A percentile compares a stretch with the other conserved stretches of the same genome.
phyloP scores from a whole-genome alignment of 768 basidiomycete genomes.

The Suillus fuscotomentosus region DNA sequence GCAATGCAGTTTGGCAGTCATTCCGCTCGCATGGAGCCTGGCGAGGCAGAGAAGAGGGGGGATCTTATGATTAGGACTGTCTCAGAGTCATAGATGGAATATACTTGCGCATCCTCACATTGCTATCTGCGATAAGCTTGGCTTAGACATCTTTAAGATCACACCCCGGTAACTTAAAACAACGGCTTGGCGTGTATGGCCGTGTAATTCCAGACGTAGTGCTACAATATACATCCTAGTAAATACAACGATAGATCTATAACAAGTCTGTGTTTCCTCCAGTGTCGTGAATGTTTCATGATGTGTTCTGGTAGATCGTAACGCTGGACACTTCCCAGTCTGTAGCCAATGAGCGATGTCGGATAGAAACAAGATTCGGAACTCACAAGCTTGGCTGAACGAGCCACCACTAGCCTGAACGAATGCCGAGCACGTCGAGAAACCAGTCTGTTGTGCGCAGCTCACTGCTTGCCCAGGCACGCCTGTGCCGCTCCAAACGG shows the following conservation, averaged over 20 bases:
- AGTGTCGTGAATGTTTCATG: slow-evolving; percentile 5
- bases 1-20: slow-evolving; percentile 98
- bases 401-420: slow-evolving; percentile 70
- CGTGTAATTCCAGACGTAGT: neutral
- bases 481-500: slow-evolving; percentile 70
- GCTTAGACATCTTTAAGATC: neutral
- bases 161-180: neutral
- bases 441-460: slow-evolving; percentile 82
- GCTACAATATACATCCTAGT: neutral
- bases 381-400: slow-evolving; percentile 78
- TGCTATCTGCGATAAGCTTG: neutral
- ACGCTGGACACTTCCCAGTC: slow-evolving; percentile 84
- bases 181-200: neutral
- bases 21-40: slow-evolving; percentile 78
- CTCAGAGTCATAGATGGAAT: neutral
- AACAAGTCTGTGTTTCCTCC: neutral
- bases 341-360: slow-evolving; percentile 26
- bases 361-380: neutral
- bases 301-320: slow-evolving; percentile 60
- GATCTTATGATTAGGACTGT: slow-evolving; percentile 32
- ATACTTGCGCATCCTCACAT: neutral
- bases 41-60: slow-evolving; percentile 51
- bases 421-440: slow-evolving; percentile 76
- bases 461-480: slow-evolving; percentile 84
- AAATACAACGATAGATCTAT: neutral